Evolutionary conservation across 2,329 filamentous ascomycete genomes (phyloP).

Genomic region (Orbilia quercus): DNA sequence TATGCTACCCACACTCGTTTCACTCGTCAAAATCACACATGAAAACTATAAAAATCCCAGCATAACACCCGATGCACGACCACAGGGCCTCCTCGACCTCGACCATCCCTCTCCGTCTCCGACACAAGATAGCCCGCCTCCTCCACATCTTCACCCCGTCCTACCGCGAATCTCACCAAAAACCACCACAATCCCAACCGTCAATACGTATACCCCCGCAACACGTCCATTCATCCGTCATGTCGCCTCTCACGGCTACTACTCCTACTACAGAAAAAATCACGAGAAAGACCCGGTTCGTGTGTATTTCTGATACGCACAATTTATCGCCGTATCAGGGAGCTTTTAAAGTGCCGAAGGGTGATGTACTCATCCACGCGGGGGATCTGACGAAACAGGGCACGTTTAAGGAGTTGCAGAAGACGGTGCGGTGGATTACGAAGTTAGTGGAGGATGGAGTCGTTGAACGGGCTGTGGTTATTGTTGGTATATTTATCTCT

Average conservation of each 20-base stretch:
- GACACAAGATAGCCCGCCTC: no score
- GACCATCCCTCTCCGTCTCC: constrained; percentile 3
- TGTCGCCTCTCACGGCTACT: constrained; percentile 2
- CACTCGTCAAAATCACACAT: no score
- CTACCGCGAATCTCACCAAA: background rate
- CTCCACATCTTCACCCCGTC: no score
- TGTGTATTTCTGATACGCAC: constrained; percentile 76
- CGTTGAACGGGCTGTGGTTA: constrained; percentile 29
- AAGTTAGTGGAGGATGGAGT: constrained; percentile 10
- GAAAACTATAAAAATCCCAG: no score
- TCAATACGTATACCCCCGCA: constrained; percentile 20
- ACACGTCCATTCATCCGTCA: constrained; percentile 31
- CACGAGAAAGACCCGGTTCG: constrained; percentile 44
- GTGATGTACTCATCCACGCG: constrained; percentile 80
- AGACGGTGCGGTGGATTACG: constrained; percentile 73
- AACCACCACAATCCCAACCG: background rate
- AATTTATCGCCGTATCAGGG: constrained; percentile 64
- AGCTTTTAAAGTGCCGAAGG: constrained; percentile 70
- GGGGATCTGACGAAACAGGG: constrained; percentile 82
- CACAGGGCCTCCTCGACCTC: no score
- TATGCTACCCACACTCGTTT: no score
- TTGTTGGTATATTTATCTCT: constrained; percentile 39
- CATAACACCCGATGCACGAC: no score
- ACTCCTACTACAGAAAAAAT: constrained; percentile 8
- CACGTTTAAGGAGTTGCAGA: constrained; percentile 69